phyloP scores from a whole-genome alignment of 1,284 basidiomycete species.

The Farysia itapuensis region DNA sequence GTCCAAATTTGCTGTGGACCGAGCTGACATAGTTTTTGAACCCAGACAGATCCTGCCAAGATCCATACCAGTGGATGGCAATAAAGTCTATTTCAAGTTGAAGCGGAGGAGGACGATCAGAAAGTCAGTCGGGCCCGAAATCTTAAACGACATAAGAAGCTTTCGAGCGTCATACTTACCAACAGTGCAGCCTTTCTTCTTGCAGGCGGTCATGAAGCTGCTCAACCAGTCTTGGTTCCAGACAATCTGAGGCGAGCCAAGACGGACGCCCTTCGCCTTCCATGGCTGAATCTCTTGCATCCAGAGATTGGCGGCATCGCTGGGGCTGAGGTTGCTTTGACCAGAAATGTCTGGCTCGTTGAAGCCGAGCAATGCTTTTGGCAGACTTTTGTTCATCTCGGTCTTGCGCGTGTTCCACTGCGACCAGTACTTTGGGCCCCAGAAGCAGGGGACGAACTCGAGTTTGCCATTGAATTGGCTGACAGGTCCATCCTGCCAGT shows the following conservation, averaged over 20 bases:
- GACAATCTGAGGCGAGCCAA: slow-evolving; percentile 56
- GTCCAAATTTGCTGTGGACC: slow-evolving; percentile 30
- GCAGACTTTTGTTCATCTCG: slow-evolving; percentile 32
- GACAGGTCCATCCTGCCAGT: slow-evolving; percentile 51
- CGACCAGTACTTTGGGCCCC: slow-evolving; percentile 44
- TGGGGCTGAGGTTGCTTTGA: slow-evolving; percentile 17
- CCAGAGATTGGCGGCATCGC: slow-evolving; percentile 21
- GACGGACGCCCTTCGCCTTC: slow-evolving; percentile 49
- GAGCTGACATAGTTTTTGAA: slow-evolving; percentile 41
- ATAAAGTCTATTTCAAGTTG: slow-evolving; percentile 42
- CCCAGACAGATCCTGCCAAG: slow-evolving; percentile 26
- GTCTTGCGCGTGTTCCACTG: slow-evolving; percentile 45
- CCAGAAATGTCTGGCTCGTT: slow-evolving; percentile 54
- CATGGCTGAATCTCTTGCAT: slow-evolving; percentile 50
- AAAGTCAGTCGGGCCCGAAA: slow-evolving; percentile 25
- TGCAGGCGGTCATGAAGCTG: slow-evolving; percentile 43
- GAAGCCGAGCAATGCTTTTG: slow-evolving; percentile 42
- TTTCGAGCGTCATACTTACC: too few relatives aligned
- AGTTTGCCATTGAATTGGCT: slow-evolving; percentile 21
- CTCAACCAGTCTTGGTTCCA: slow-evolving; percentile 50
- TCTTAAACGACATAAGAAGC: slow-evolving; percentile 4
- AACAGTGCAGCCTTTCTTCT: slow-evolving; percentile 38
- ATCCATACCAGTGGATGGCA: slow-evolving; percentile 58
- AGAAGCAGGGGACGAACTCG: slow-evolving; percentile 54
- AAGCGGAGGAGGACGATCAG: slow-evolving; percentile 4